Base-by-base conservation (phyloP, 1,139 yeast species). In the Taiozyma onychis region DNA sequence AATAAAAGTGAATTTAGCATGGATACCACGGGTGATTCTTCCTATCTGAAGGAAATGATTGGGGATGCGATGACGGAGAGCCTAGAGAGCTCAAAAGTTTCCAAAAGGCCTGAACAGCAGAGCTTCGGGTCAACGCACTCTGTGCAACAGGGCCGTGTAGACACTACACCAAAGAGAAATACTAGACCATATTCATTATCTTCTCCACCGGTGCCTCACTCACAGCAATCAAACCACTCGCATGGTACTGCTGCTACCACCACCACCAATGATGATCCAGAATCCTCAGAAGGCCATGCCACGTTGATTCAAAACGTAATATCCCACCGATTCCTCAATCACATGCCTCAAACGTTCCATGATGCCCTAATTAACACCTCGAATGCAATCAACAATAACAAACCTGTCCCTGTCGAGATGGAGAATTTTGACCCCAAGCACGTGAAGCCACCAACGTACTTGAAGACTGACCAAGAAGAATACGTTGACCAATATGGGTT, bases 401-500 rank as follows among this genome's bases (percentile, higher is more conserved):
- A 51, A 22, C 55, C 61, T 30, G 73, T 68, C 0, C 80, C 81
- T 0, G 72, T 78, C 42, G 83, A 78, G 55, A 66, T 78, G 57
- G 77, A 74, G 34, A 71, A 67, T 45, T 69, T 75, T 26, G 68
- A 65, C 16, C 68, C 73, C 1, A 65, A 61, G 41, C 55, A 59
- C 46, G 62, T 56, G 28, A 72, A 67, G 49, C 73, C 73, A 3
- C 74, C 72, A 4, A 62, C 71, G 39, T 56, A 58, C 44, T 37
- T 24, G 4, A 18, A 62, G 13, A 41, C 57, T 9, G 64, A 62
- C 27, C 61, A 66, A 10, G 64, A 66, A 21, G 62, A 64, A 0
- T 57, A 65, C 37, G 72, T 80, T 8, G 84, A 79, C 57, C 67
- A 76, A 51, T 78, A 74, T 60, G 84, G 84, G 0, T 79, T 79